Base-by-base conservation (phyloP, 1,284 basidiomycete genomes). In the Sanguinoderma infundibulare region DNA sequence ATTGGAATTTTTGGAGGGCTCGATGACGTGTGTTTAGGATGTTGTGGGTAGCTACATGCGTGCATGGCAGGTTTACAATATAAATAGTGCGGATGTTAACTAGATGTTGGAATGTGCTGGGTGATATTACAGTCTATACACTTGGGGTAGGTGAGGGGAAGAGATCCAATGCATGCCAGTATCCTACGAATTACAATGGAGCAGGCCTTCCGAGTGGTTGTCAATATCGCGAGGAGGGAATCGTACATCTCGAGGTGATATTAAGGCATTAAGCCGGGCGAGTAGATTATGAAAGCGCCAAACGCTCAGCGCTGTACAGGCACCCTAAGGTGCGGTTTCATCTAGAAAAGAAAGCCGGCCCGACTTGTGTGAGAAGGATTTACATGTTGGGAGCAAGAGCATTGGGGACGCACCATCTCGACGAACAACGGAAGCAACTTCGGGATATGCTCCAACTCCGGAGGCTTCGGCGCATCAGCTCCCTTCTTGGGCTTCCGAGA, bases 391-490 rank as follows among this genome's bases (percentile, higher is more conserved):
- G 12, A 30, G 0, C 12, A 39, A 28, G 24, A n/a, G 17, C 40
- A 10, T 28, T 40, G 24, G 17, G 36, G 5, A 73, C 88, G 74
- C 67, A 96, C 95, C 81, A 96, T 87, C 77, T 98, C 96, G 50
- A 91, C 85, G 73, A 98, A 98, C 30, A 98, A 70, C 1, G 95
- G 94, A 36, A 96, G 78, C 26, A 98, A 73, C 63, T 87, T 83
- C 24, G 91, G 89, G 60, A 98, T 86, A 67, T 90, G 83, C 60
- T 82, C 80, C 55, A 98, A 80, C 61, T 93, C 87, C 1, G 97
- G 97, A 53, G 90, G 86, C 65, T 87, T 84, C 42, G 93, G 76
- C 2, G 77, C 71, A 44, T 81, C 73, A 1, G 79, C 74, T 46
- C 76, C 77, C 63, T 72, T 75, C 67, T 71, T 68, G 63, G 62